phyloP scores from a whole-genome alignment of 345 rosid genomes.

The Abelmoschus esculentus region DNA sequence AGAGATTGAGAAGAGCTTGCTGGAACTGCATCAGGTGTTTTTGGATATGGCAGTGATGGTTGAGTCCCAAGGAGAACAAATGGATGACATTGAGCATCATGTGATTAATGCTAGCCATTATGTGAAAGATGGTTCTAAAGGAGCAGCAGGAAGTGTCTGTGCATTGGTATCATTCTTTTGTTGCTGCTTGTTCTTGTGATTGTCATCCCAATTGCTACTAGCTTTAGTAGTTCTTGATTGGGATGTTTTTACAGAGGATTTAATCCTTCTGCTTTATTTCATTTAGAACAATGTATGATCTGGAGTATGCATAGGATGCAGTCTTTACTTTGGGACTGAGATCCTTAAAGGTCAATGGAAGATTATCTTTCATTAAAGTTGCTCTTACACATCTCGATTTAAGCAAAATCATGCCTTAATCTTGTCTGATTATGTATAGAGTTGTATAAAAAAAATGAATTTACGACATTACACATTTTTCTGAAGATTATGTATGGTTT shows the following conservation, averaged over 20 bases:
- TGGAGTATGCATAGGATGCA: background rate
- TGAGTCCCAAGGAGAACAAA: slow-evolving; percentile 82
- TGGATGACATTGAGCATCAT: slow-evolving; percentile 90
- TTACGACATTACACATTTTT: too few relatives aligned
- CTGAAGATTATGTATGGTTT: too few relatives aligned
- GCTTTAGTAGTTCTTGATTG: slow-evolving; percentile 60
- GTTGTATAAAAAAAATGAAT: too few relatives aligned
- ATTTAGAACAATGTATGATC: background rate
- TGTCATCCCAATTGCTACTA: slow-evolving; percentile 62
- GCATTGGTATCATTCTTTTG: slow-evolving; percentile 57
- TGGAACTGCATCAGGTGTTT: slow-evolving; percentile 93
- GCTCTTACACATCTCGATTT: background rate
- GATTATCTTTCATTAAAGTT: background rate
- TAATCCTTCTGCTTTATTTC: slow-evolving; percentile 25
- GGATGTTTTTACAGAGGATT: slow-evolving; percentile 19
- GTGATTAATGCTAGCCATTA: slow-evolving; percentile 74
- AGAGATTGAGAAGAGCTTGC: slow-evolving; percentile 85
- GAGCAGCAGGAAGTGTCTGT: slow-evolving; percentile 75
- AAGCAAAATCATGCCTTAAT: background rate
- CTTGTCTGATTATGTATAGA: too few relatives aligned
- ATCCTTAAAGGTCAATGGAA: background rate
- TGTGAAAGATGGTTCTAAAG: slow-evolving; percentile 70
- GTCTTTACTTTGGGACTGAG: background rate
- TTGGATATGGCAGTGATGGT: slow-evolving; percentile 96
- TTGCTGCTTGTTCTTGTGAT: slow-evolving; percentile 58